Evolutionary conservation across 129 eudicot species (phyloP).

Genomic region (Logfia minima): DNA sequence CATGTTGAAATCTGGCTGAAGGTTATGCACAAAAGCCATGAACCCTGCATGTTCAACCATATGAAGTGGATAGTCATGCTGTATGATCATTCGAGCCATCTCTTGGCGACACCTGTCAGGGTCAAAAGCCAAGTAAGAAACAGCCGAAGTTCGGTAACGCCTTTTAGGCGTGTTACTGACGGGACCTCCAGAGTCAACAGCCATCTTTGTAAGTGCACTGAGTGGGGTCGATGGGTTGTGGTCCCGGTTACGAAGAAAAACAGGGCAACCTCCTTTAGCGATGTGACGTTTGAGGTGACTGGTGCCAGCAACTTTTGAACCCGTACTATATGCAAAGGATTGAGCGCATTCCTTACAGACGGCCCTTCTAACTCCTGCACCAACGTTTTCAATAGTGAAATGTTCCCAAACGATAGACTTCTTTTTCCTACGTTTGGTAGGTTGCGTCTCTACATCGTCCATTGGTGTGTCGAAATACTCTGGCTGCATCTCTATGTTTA

Average conservation of each 20-base stretch:
- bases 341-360: constrained; percentile 83
- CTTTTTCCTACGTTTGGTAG: constrained; percentile 73
- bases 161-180: constrained; percentile 49
- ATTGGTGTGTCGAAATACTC: constrained; percentile 23
- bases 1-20: constrained; percentile 86
- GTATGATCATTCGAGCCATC: constrained; percentile 79
- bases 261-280: constrained; percentile 85
- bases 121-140: constrained; percentile 55
- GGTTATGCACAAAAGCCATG: constrained; percentile 68
- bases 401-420: constrained; percentile 94
- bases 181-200: constrained; percentile 23
- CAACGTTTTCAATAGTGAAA: constrained; percentile 74
- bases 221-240: constrained; percentile 39
- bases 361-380: constrained; percentile 71
- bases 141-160: constrained; percentile 61
- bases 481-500: constrained; percentile 30
- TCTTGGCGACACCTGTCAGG: constrained; percentile 77
- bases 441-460: constrained; percentile 35
- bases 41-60: constrained; percentile 91
- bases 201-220: constrained; percentile 53
- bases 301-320: constrained; percentile 92
- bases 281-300: constrained; percentile 97
- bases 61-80: constrained; percentile 90
- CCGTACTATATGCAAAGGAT: constrained; percentile 89
- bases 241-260: constrained; percentile 58